phyloP scores from a whole-genome alignment of 495 filamentous ascomycete species.

The Aspergillus taichungensis region DNA sequence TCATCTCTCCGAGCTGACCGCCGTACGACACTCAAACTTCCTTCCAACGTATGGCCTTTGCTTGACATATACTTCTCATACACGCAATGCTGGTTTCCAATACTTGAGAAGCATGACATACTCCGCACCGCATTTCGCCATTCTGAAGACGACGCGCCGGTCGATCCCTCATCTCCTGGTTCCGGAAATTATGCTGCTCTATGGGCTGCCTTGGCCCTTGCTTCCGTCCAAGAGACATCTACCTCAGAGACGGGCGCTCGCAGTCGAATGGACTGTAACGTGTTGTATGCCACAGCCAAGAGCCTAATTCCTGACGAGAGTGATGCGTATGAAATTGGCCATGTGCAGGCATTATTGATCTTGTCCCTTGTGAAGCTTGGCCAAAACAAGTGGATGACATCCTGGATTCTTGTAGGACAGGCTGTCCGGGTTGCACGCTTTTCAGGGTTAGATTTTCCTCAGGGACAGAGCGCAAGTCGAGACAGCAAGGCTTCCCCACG shows the following conservation, averaged over 20 bases:
- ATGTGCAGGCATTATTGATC: slow-evolving; percentile 56
- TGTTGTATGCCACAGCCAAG: slow-evolving; percentile 47
- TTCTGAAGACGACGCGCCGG: slow-evolving; percentile 29
- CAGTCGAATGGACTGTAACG: slow-evolving; percentile 15
- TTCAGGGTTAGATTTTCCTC: slow-evolving; percentile 29
- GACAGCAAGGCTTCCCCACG: slow-evolving; percentile 19
- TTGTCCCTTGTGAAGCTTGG: slow-evolving; percentile 51
- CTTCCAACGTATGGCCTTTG: slow-evolving; percentile 46
- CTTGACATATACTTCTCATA: slow-evolving; percentile 68
- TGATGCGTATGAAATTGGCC: slow-evolving; percentile 44
- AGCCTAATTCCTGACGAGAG: slow-evolving; percentile 47
- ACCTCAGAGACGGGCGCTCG: slow-evolving; percentile 26
- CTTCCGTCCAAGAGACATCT: slow-evolving; percentile 39
- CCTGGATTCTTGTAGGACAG: slow-evolving; percentile 54
- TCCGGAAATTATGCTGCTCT: slow-evolving; percentile 52
- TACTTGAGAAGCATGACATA: slow-evolving; percentile 60
- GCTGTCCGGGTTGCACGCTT: slow-evolving; percentile 48
- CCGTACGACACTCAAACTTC: slow-evolving; percentile 17
- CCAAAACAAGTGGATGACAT: slow-evolving; percentile 39
- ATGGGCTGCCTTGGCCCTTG: slow-evolving; percentile 52
- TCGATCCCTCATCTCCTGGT: slow-evolving; percentile 19
- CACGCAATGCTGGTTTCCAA: slow-evolving; percentile 66
- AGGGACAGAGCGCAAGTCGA: slow-evolving; percentile 4
- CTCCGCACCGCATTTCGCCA: slow-evolving; percentile 40
- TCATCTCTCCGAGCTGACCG: neutral